These are phyloP conservation scores for Gossypium gossypioides DNA, from an alignment of 441 rosid genomes.

Conservation along the genomic window DNA sequence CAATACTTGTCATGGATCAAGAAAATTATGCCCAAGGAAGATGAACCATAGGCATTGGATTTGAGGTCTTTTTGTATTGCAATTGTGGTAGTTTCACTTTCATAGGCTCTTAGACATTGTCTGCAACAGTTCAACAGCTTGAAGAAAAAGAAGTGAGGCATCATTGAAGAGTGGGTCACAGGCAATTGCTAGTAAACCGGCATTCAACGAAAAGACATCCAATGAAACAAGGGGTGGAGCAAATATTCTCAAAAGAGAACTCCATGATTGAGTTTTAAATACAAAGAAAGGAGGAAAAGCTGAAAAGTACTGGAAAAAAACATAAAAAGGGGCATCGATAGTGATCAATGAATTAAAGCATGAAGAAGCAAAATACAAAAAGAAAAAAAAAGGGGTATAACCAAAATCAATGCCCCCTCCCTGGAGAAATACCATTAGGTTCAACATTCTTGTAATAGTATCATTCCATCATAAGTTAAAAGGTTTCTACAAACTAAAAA, in stretches of 20 bases:
- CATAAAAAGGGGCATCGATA: background rate
- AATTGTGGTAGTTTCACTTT: background rate
- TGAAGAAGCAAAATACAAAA: constrained; percentile 13
- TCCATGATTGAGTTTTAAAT: background rate
- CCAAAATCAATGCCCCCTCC: constrained; percentile 12
- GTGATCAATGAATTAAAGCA: constrained; percentile 20
- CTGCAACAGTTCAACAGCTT: background rate
- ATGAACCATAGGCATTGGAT: background rate
- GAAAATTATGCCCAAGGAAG: background rate
- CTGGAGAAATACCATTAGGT: constrained; percentile 13
- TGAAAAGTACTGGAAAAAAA: background rate
- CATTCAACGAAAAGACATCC: background rate
- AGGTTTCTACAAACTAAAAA: constrained; percentile 17
- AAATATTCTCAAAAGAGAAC: background rate
- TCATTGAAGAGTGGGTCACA: background rate
- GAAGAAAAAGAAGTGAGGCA: background rate
- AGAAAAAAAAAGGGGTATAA: constrained; percentile 8
- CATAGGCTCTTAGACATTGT: background rate
- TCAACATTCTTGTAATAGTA: constrained; percentile 15
- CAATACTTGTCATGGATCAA: background rate
- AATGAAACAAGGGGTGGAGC: background rate
- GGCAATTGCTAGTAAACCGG: background rate
- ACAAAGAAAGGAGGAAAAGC: background rate
- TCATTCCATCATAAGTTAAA: constrained; percentile 1
- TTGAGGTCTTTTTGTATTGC: background rate